Evolutionary conservation across 768 basidiomycete species (phyloP), one percentile per base, ranked within the genome.

Genomic region (Suillus brevipes): DNA sequence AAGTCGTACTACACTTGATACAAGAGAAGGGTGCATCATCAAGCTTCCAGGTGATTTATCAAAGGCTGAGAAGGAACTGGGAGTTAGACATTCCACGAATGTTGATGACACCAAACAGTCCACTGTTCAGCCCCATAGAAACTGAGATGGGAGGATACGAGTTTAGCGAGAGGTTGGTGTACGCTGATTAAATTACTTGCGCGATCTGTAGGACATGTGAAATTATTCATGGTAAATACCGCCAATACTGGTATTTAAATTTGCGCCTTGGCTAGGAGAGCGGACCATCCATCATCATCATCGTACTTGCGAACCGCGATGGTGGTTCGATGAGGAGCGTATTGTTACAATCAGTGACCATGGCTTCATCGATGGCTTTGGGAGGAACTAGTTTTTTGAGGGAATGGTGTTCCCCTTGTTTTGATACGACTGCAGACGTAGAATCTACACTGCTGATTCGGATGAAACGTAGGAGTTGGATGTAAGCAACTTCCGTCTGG

Each of bases 11-110:
- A 68, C 80, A 84, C 20, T 73, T 97, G 60, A 82, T 92, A 16
- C 89, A 92, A 68, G 95, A 97, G 80, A 95, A 89, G 75, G 97
- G 97, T 5, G 89, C 95, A 20, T 80, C 87, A 50, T 92, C 92
- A 28, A 89, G 85, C 36, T 94, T 97, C 80, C 91, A 88, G 76
- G 82, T 85, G 60, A 80, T 94, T 36, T 92, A 85, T 73, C 85
- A 82, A 65, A 82, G 87, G 49, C 74, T 97, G 63, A 81, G 83
- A 66, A 79, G 82, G 37, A 83, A 87, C 25, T 97, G 94, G 95
- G 85, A 85, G 58, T 72, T 91, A 71, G 88, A 89, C 64, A 72
- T 75, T 31, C 72, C 79, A 38, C 69, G 68, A 37, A 55, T 68
- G 63, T 52, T 50, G 42, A 56, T 55, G 67, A 64, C 61, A 23